Percentiles rank a stretch among this genome's conserved stretches.
Conservation (phyloP, 805 yeast species). For the Ogataea trehaloabstinens region DNA sequence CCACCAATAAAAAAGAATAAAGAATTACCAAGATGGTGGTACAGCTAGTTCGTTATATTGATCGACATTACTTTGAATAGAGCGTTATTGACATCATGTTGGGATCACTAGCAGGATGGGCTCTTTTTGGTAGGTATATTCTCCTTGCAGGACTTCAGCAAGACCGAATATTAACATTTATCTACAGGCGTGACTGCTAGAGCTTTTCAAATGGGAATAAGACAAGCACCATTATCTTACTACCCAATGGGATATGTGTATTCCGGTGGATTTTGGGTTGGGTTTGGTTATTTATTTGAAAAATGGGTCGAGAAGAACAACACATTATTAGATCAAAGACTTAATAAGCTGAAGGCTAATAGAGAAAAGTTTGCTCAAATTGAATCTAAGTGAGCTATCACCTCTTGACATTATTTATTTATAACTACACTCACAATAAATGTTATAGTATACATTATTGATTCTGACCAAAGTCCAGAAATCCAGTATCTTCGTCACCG, state of each 20-base stretch:
- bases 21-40: neutral
- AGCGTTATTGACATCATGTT: slow-evolving; percentile 2
- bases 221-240: slow-evolving; percentile 37
- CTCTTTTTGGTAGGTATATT: slow-evolving; percentile 33
- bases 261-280: slow-evolving; percentile 45
- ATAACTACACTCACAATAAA: no score
- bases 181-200: slow-evolving; percentile 39
- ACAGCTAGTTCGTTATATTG: no score
- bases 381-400: slow-evolving; percentile 14
- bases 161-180: slow-evolving; percentile 1
- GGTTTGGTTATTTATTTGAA: slow-evolving; percentile 39
- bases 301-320: slow-evolving; percentile 39
- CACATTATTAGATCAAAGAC: slow-evolving; percentile 35
- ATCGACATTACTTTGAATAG: neutral
- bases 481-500: slow-evolving; percentile 17
- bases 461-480: slow-evolving; percentile 13
- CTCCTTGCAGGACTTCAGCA: neutral
- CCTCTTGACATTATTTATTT: slow-evolving; percentile 5
- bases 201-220: slow-evolving; percentile 43
- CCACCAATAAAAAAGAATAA: slow-evolving; percentile 1
- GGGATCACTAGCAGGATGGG: slow-evolving; percentile 35
- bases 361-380: slow-evolving; percentile 29
- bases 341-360: slow-evolving; percentile 35
- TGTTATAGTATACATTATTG: slow-evolving; percentile 4
- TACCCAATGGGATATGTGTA: slow-evolving; percentile 40